Base-by-base conservation (phyloP, 1,139 yeast genomes). In the Petasospora fabianii region DNA sequence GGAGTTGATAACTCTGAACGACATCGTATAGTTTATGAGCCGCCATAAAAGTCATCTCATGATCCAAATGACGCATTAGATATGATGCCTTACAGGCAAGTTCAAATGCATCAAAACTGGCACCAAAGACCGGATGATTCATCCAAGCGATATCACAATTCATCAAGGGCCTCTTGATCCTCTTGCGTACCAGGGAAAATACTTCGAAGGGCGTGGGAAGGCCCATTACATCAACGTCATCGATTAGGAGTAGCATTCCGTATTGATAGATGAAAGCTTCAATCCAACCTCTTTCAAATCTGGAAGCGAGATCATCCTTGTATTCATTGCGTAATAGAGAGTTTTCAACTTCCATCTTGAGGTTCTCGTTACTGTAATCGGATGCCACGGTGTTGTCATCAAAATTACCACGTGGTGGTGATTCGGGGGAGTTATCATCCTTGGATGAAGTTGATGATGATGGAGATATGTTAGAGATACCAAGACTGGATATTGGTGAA, bases 231-330 rank as follows among this genome's bases (percentile, higher is more conserved):
- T 35, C 35, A 26, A 61, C 63, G 3, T 53, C 42, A 30, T 56
- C 33, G 54, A 54, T 42, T 51, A 64, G 36, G 49, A 64, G 39
- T 2, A 60, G 51, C 12, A 61, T 59, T 5, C 68, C 58, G 38
- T 65, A 68, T 34, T 60, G 61, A 44, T 65, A 66, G 3, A 67
- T 50, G 45, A 67, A 64, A 36, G 69, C 63, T 28, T 64, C 68
- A 35, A 68, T 47, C 33, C 64, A 55, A 37, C 64, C 59, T 32
- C 62, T 53, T 34, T 64, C 68, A 19, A 44, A 45, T 15, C 35
- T 38, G 33, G 18, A 27, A 19, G 29, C 32, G 8, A 27, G 31
- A 16, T 38, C 42, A 17, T 34, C 31, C 6, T 16, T 12, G 28
- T 28, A 32, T 27, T 35, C 38, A 18, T 38, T 38, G 33, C 26